A percentile compares a stretch with the other conserved stretches of the same genome.
phyloP scores from a whole-genome alignment of 1,284 basidiomycete genomes.

The Naganishia albida region DNA sequence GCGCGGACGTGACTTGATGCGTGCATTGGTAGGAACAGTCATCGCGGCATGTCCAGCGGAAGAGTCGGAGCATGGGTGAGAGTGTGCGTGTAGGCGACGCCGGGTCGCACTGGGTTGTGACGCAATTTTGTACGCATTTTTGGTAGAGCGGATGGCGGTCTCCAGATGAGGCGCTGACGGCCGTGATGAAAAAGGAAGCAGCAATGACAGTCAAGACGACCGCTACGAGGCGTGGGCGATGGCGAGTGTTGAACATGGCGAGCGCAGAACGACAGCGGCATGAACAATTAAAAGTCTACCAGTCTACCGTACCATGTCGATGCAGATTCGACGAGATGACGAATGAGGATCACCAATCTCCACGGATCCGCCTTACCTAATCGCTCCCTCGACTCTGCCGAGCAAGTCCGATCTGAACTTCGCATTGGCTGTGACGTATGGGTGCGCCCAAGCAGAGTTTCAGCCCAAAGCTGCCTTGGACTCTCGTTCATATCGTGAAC shows the following conservation, averaged over 20 bases:
- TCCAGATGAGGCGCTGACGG: constrained; percentile 59
- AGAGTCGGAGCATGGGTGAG: constrained; percentile 58
- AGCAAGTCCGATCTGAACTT: constrained; percentile 25
- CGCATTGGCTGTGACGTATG: constrained; percentile 28
- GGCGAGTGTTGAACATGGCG: neutral
- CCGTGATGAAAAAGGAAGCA: constrained; percentile 30
- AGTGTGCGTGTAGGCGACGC: constrained; percentile 54
- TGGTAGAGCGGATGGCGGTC: constrained; percentile 63
- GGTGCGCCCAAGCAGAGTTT: constrained; percentile 7
- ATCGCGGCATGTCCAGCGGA: constrained; percentile 72
- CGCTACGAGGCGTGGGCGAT: neutral
- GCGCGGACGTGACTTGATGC: constrained; percentile 72
- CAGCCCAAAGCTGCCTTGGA: constrained; percentile 2
- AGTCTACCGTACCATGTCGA: neutral
- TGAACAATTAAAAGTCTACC: neutral
- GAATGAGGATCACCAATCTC: neutral
- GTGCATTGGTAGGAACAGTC: constrained; percentile 89
- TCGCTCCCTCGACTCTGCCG: neutral
- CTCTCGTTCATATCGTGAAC: neutral
- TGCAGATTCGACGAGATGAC: constrained; percentile 11
- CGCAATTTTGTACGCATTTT: constrained; percentile 60
- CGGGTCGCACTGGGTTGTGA: constrained; percentile 31
- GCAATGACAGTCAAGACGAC: constrained; percentile 30
- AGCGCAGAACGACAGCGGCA: neutral
- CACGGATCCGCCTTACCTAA: constrained; percentile 15